Conservation (phyloP, 371 early-diverging fungal genomes). For the Massospora cicadina region DNA sequence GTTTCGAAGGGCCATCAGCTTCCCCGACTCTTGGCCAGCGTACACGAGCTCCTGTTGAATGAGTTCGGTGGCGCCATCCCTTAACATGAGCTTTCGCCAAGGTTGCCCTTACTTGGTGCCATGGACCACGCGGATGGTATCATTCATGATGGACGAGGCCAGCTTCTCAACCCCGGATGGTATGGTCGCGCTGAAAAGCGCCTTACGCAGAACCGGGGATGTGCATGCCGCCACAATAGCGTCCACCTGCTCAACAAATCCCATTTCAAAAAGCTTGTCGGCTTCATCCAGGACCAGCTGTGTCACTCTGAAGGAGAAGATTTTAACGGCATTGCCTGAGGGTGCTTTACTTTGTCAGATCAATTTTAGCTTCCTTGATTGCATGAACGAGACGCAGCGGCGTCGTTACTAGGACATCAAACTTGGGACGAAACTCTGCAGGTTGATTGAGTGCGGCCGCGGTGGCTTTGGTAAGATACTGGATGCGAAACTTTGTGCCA, state of each 20-base stretch:
- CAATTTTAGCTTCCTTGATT: conserved; percentile 56
- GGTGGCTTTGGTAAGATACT: conserved; percentile 60
- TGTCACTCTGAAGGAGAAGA: conserved; percentile 23
- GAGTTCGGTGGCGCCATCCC: conserved; percentile 80
- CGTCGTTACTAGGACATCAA: conserved; percentile 78
- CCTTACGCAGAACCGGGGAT: conserved; percentile 45
- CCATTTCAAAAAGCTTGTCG: conserved; percentile 76
- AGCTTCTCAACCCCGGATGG: conserved; percentile 79
- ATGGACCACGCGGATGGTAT: conserved; percentile 74
- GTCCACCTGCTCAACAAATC: conserved; percentile 79
- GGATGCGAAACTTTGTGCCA: conserved; percentile 51
- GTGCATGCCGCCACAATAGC: conserved; percentile 80
- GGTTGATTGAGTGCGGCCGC: conserved; percentile 41
- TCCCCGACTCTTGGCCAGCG: conserved; percentile 86
- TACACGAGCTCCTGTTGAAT: conserved; percentile 81
- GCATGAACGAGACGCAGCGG: conserved; percentile 81
- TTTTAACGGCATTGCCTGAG: neutral
- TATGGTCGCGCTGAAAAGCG: conserved; percentile 89
- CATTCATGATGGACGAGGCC: conserved; percentile 72
- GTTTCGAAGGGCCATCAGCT: conserved; percentile 78
- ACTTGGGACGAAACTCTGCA: conserved; percentile 48
- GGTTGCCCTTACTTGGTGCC: conserved; percentile 48
- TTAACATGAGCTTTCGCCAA: conserved; percentile 13
- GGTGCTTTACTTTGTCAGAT: conserved; percentile 36
- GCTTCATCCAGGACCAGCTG: conserved; percentile 84